Conservation (phyloP, 1,139 yeast species). For the Saccharomycopsis hybrid region DNA sequence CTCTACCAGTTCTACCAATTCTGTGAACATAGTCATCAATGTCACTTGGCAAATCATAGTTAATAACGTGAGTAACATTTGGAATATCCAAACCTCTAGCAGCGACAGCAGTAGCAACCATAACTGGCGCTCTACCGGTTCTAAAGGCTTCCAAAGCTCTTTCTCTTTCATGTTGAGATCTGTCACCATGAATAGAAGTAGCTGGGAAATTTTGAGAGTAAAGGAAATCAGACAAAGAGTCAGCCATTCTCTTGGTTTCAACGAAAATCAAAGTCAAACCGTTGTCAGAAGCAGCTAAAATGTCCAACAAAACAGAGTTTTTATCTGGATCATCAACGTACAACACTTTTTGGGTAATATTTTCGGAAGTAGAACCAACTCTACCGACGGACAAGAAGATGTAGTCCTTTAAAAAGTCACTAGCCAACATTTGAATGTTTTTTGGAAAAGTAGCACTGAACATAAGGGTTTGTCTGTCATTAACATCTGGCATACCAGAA, state of each 20-base stretch:
- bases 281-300: conserved; percentile 68
- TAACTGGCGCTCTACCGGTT: conserved; percentile 78
- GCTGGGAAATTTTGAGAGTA: conserved; percentile 90
- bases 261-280: conserved; percentile 86
- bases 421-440: conserved; percentile 94
- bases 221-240: conserved; percentile 85
- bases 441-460: conserved; percentile 98
- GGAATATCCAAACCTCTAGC: conserved; percentile 99
- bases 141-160: conserved; percentile 89
- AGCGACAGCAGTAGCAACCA: conserved; percentile 98
- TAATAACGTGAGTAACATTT: conserved; percentile 94
- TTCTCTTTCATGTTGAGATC: conserved; percentile 97
- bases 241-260: conserved; percentile 99
- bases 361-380: conserved; percentile 97
- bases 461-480: conserved; percentile 93
- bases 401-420: conserved; percentile 94
- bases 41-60: conserved; percentile 94
- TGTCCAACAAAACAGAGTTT: conserved; percentile 85
- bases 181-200: conserved; percentile 97
- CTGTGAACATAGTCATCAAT: conserved; percentile 98
- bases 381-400: conserved; percentile 96
- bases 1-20: conserved; percentile 99
- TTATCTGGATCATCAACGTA: conserved; percentile 95
- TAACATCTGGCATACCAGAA: conserved; percentile 92
- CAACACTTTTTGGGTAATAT: conserved; percentile 88